Conservation (phyloP, 2,329 filamentous ascomycete species). For the Trichothecium sympodiale region DNA sequence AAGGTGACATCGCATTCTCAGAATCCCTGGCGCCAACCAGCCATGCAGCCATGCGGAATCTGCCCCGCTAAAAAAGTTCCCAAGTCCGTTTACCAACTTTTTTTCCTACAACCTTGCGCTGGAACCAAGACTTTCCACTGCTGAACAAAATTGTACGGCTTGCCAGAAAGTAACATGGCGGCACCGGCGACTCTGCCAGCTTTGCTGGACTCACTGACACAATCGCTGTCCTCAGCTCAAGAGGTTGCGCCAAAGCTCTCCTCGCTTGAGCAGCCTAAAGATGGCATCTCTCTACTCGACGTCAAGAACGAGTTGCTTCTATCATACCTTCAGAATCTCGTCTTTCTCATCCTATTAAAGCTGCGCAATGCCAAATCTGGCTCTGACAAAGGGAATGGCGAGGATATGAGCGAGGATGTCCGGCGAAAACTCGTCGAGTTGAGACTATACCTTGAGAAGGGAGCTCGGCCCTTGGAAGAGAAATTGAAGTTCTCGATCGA, state of each 20-base stretch:
- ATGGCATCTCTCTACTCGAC: conserved; percentile 90
- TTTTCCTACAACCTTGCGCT: too few species aligned
- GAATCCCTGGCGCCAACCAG: too few species aligned
- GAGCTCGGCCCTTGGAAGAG: conserved; percentile 79
- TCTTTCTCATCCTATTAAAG: conserved; percentile 76
- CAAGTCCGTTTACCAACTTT: too few species aligned
- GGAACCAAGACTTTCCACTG: neutral
- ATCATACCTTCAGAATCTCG: conserved; percentile 88
- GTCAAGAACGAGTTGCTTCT: conserved; percentile 96
- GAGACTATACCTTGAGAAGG: conserved; percentile 86
- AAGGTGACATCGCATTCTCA: too few species aligned
- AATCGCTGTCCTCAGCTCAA: conserved; percentile 50
- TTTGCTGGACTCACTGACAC: conserved; percentile 41
- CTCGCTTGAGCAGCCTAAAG: conserved; percentile 59
- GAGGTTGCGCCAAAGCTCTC: conserved; percentile 53
- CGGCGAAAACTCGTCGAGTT: conserved; percentile 84
- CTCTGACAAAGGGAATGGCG: conserved; percentile 15
- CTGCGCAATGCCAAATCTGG: conserved; percentile 44
- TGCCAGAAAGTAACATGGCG: conserved; percentile 26
- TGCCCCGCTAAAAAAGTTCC: too few species aligned
- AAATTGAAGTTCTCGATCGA: conserved; percentile 93
- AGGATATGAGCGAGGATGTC: conserved; percentile 50
- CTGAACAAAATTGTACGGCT: neutral
- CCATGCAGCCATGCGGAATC: too few species aligned
- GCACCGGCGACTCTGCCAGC: conserved; percentile 36